These are phyloP conservation scores for Arachis hypogaea DNA, from an alignment of 306 rosid genomes.

Conservation along the genomic window DNA sequence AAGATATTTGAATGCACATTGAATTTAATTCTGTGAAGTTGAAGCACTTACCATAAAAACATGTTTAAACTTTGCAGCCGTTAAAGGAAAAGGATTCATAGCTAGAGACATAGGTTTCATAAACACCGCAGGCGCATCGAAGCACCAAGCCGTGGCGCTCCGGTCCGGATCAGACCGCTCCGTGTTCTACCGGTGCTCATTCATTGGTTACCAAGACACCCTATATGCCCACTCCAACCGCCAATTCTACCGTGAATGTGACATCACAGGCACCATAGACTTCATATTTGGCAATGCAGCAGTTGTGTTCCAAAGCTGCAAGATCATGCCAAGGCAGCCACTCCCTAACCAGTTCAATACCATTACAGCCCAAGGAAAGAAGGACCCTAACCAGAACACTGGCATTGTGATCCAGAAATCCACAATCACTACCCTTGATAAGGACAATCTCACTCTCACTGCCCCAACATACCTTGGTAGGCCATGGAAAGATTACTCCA, in stretches of 20 bases:
- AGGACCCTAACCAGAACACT: constrained; percentile 74
- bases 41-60: neutral
- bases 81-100: constrained; percentile 78
- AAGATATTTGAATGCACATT: neutral
- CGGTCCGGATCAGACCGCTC: constrained; percentile 83
- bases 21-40: neutral
- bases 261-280: constrained; percentile 80
- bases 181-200: constrained; percentile 67
- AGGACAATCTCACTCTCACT: constrained; percentile 50
- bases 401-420: constrained; percentile 83
- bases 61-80: constrained; percentile 54
- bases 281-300: constrained; percentile 96
- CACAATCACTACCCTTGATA: constrained; percentile 37
- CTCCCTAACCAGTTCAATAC: constrained; percentile 80
- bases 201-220: constrained; percentile 80
- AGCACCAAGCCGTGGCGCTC: constrained; percentile 93
- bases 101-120: constrained; percentile 74
- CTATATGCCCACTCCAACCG: constrained; percentile 92
- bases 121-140: constrained; percentile 79
- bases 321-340: constrained; percentile 75
- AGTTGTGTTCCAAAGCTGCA: constrained; percentile 73
- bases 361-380: constrained; percentile 94
- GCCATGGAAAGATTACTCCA: constrained; percentile 89
- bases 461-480: constrained; percentile 81
- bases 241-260: constrained; percentile 86